Conservation (phyloP, 2,329 filamentous ascomycete species). For the Daldinia sp. region DNA sequence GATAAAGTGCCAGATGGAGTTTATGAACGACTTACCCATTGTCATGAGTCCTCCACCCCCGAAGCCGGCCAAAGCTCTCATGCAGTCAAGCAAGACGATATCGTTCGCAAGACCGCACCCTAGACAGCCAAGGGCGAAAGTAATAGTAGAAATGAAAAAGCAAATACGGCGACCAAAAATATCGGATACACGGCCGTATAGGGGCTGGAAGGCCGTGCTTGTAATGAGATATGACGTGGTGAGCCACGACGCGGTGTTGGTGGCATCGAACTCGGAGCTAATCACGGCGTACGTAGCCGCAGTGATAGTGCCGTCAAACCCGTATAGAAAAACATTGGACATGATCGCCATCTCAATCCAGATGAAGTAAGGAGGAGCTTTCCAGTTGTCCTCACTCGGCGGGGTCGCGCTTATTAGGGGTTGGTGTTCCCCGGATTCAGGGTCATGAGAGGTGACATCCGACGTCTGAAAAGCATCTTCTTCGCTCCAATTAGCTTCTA, state of each 20-base stretch:
- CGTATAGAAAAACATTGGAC: conserved; percentile 70
- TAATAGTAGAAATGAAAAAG: conserved; percentile 70
- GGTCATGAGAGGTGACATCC: not conserved
- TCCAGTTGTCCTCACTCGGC: conserved; percentile 51
- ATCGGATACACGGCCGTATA: conserved; percentile 76
- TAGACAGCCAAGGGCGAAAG: conserved; percentile 69
- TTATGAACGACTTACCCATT: conserved; percentile 61
- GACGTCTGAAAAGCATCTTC: not conserved
- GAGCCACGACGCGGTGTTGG: conserved; percentile 78
- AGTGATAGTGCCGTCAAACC: conserved; percentile 77
- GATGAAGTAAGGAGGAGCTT: conserved; percentile 59
- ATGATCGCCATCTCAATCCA: conserved; percentile 70
- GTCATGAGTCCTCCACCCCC: conserved; percentile 74
- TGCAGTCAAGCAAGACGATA: conserved; percentile 68
- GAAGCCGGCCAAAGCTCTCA: conserved; percentile 72
- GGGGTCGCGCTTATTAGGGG: conserved; percentile 23
- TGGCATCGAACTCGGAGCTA: conserved; percentile 75
- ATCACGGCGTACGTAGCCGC: conserved; percentile 78
- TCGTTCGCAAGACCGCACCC: conserved; percentile 69
- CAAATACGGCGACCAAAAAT: conserved; percentile 70
- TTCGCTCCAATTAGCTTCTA: not conserved
- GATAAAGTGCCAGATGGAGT: conserved; percentile 34
- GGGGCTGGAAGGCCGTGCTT: conserved; percentile 74
- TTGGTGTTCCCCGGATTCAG: conserved; percentile 18
- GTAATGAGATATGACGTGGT: conserved; percentile 77